Conservation (phyloP, 140 eudicot species). For the Cichorium intybus region DNA sequence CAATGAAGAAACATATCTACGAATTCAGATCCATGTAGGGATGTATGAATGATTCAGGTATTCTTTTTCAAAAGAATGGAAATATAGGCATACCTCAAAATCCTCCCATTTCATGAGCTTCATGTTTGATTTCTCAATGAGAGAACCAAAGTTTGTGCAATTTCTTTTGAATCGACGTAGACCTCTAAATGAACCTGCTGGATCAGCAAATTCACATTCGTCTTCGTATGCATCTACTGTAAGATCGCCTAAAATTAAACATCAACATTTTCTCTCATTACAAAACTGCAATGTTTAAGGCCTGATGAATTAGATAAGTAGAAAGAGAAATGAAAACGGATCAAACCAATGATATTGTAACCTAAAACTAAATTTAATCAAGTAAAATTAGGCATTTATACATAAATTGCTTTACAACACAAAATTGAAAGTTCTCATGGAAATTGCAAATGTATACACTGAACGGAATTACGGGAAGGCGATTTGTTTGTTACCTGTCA, state of each 20-base stretch:
- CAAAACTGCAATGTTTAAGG: neutral
- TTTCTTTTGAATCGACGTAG: slow-evolving; percentile 76
- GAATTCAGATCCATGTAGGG: neutral
- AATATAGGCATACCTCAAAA: slow-evolving; percentile 50
- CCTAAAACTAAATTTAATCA: neutral
- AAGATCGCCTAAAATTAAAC: slow-evolving; percentile 50
- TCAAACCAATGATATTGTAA: neutral
- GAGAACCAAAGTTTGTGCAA: slow-evolving; percentile 85
- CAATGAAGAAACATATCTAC: neutral
- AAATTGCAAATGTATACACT: neutral
- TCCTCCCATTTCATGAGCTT: slow-evolving; percentile 96
- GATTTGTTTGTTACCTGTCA: slow-evolving; percentile 50
- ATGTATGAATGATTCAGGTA: neutral
- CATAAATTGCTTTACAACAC: neutral
- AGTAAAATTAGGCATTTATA: neutral
- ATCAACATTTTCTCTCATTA: neutral
- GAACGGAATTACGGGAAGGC: neutral
- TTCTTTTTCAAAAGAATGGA: no score
- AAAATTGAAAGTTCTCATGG: neutral
- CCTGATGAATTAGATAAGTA: neutral
- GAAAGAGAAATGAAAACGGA: neutral
- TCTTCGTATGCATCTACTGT: slow-evolving; percentile 82
- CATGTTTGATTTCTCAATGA: slow-evolving; percentile 75
- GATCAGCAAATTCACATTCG: slow-evolving; percentile 95
- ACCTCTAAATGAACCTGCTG: slow-evolving; percentile 91